Evolutionary conservation across 257 asterid species (phyloP).

Genomic region (Euphrasia confusa): DNA sequence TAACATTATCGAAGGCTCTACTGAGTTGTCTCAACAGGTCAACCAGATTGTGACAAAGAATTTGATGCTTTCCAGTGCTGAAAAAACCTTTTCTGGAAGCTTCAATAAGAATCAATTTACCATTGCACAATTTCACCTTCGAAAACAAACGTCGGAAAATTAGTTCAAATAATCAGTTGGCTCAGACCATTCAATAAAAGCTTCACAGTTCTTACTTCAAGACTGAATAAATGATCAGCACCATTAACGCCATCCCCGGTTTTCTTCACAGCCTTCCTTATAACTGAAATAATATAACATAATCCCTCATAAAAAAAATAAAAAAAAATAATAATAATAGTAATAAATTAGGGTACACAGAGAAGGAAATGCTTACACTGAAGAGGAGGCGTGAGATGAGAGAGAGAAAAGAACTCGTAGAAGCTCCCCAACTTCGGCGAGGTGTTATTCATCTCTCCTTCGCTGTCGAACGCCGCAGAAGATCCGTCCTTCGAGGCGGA

Average conservation of each 20-base stretch:
- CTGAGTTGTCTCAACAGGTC: slow-evolving; percentile 89
- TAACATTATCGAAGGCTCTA: slow-evolving; percentile 87
- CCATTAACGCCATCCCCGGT: slow-evolving; percentile 36
- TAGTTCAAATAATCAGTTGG: too few relatives aligned
- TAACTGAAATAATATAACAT: slow-evolving; percentile 45
- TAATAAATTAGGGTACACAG: neutral
- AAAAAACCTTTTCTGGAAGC: slow-evolving; percentile 79
- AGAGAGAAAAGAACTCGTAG: slow-evolving; percentile 95
- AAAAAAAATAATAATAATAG: too few relatives aligned
- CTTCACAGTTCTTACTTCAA: slow-evolving; percentile 55
- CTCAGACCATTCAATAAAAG: slow-evolving; percentile 4
- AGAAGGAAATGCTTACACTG: slow-evolving; percentile 50
- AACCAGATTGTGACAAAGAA: slow-evolving; percentile 84
- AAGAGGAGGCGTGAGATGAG: slow-evolving; percentile 93
- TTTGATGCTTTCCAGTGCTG: slow-evolving; percentile 69
- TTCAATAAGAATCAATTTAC: slow-evolving; percentile 65
- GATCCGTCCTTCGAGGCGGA: slow-evolving; percentile 33
- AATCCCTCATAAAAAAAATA: neutral
- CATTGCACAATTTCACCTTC: slow-evolving; percentile 87
- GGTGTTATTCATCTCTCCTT: slow-evolving; percentile 80
- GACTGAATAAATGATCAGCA: slow-evolving; percentile 72
- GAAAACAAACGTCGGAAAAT: slow-evolving; percentile 18
- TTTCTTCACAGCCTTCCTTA: slow-evolving; percentile 54
- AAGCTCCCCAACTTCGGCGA: slow-evolving; percentile 85
- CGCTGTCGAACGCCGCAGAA: slow-evolving; percentile 45